Percentiles rank a stretch among this genome's conserved stretches.
These are phyloP conservation scores for Cyberlindnera suaveolens DNA, from an alignment of 805 yeast species.

Conservation along the genomic window DNA sequence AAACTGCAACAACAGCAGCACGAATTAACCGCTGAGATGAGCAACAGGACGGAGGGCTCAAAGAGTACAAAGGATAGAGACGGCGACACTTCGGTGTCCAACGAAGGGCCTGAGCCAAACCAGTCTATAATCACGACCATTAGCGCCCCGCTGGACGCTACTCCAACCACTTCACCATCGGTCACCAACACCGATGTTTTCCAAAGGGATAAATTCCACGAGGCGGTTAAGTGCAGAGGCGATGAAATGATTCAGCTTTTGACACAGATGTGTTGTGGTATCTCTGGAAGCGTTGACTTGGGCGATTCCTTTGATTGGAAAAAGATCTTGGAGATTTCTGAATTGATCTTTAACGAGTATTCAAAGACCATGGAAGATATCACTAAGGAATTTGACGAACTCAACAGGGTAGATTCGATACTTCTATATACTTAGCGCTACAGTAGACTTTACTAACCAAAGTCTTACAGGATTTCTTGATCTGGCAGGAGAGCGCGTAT, in stretches of 20 bases:
- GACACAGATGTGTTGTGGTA: not conserved
- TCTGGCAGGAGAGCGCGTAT: conserved; percentile 24
- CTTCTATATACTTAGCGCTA: not conserved
- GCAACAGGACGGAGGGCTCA: too few relatives aligned
- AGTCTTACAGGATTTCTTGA: conserved; percentile 11
- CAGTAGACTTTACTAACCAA: not conserved
- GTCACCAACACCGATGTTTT: too few relatives aligned
- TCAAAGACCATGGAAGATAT: conserved; percentile 16
- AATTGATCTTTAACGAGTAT: conserved; percentile 16
- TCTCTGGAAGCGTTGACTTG: not conserved
- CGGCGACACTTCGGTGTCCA: too few relatives aligned
- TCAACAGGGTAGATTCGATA: conserved; percentile 13
- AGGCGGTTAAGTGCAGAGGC: not conserved
- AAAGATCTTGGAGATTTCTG: conserved; percentile 10
- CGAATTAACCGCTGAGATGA: too few relatives aligned
- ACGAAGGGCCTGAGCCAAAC: too few relatives aligned
- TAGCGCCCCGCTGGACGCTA: not conserved
- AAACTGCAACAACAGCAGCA: too few relatives aligned
- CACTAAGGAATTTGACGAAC: conserved; percentile 18
- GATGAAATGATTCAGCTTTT: not conserved
- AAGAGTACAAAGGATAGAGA: too few relatives aligned
- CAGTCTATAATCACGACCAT: not conserved
- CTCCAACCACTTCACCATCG: not conserved
- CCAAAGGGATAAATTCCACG: not conserved
- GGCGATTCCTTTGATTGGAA: conserved; percentile 1